Conservation (phyloP, 1,284 basidiomycete genomes). For the Ustilago tritici region DNA sequence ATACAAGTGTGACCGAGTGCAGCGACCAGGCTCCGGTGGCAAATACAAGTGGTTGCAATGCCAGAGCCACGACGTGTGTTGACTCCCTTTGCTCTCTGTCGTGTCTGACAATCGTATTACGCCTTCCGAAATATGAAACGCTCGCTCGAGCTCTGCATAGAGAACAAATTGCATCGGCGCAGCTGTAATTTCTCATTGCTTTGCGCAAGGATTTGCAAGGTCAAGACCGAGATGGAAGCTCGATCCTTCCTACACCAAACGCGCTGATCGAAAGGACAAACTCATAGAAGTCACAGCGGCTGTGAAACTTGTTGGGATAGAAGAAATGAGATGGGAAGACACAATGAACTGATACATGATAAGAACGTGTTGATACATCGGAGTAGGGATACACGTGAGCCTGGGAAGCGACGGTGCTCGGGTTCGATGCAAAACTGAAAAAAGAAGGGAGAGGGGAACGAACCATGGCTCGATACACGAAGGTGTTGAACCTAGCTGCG, state of each 20-base stretch:
- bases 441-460: not conserved
- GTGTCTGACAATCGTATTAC: not conserved
- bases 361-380: not conserved
- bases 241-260: too few relatives aligned
- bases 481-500: constrained; percentile 26
- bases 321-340: not conserved
- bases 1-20: not conserved
- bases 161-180: too few relatives aligned
- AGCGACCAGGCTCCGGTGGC: not conserved
- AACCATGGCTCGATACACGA: constrained; percentile 1
- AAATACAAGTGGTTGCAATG: not conserved
- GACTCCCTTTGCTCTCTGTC: not conserved
- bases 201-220: too few relatives aligned
- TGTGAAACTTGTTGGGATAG: too few relatives aligned
- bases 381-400: not conserved
- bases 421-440: not conserved
- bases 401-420: not conserved
- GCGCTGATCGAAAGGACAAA: too few relatives aligned
- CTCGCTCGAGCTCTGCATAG: not conserved
- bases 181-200: too few relatives aligned
- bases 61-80: not conserved
- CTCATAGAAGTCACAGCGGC: too few relatives aligned
- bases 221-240: too few relatives aligned
- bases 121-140: not conserved
- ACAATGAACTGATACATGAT: not conserved